Percentiles rank a stretch among this genome's conserved stretches.
These are phyloP conservation scores for Pilobolus umbonatus DNA, from an alignment of 192 early-diverging fungal genomes.

Conservation along the genomic window DNA sequence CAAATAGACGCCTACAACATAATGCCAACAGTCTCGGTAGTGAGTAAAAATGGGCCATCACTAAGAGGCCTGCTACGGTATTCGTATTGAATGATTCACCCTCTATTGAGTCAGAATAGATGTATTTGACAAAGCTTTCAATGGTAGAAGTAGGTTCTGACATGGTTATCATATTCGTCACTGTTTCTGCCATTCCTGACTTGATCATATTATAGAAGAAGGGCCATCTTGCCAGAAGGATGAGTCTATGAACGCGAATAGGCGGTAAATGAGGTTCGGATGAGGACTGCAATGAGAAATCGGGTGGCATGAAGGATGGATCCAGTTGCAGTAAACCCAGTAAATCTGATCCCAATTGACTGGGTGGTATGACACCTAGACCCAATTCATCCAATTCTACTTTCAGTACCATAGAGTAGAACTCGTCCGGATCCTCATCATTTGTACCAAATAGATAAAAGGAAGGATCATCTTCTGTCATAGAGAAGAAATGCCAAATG, in stretches of 20 bases:
- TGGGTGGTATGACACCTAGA: constrained; percentile 44
- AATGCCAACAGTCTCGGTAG: constrained; percentile 48
- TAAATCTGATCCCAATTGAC: constrained; percentile 45
- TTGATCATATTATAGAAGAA: constrained; percentile 51
- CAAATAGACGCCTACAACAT: constrained; percentile 42
- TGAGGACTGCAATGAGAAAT: constrained; percentile 44
- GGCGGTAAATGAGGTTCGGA: constrained; percentile 23
- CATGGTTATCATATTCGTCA: constrained; percentile 37
- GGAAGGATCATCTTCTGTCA: constrained; percentile 41
- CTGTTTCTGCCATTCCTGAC: constrained; percentile 54
- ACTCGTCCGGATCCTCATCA: constrained; percentile 51
- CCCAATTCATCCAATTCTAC: constrained; percentile 58
- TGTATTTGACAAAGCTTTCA: constrained; percentile 46
- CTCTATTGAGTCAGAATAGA: constrained; percentile 55
- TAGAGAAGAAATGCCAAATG: constrained; percentile 59
- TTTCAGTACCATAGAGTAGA: constrained; percentile 44
- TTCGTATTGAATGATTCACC: constrained; percentile 29
- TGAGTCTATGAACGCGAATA: constrained; percentile 52
- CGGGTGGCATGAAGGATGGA: constrained; percentile 20
- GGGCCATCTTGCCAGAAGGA: constrained; percentile 60
- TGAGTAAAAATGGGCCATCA: constrained; percentile 57
- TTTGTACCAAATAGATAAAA: constrained; percentile 55
- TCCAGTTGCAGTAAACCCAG: constrained; percentile 30
- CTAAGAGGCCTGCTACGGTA: constrained; percentile 47
- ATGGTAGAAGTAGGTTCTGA: constrained; percentile 52